These are phyloP conservation scores for Xerocomus tenax DNA, from an alignment of 1,284 basidiomycete genomes.

Conservation along the genomic window DNA sequence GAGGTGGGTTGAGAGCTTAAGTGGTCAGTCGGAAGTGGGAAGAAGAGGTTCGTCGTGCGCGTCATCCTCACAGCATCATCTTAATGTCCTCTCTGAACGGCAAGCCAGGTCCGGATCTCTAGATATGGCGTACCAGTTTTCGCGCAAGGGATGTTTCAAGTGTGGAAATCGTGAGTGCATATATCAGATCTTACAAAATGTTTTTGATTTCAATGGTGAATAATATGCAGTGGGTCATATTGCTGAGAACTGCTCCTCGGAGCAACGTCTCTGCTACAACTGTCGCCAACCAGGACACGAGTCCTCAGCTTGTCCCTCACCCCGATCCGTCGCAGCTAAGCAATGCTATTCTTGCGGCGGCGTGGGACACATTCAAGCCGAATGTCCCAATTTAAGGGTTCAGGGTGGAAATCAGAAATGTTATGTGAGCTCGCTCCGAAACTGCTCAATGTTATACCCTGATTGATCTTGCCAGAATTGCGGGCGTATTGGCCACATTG, in stretches of 20 bases:
- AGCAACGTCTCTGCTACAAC: conserved; percentile 85
- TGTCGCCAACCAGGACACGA: conserved; percentile 87
- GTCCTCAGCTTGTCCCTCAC: conserved; percentile 78
- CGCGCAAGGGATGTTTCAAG: conserved; percentile 80
- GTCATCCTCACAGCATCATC: conserved; percentile 1
- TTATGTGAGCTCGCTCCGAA: conserved; percentile 50
- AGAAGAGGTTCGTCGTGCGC: conserved; percentile 30
- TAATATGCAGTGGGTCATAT: conserved; percentile 71
- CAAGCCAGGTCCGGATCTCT: conserved; percentile 24
- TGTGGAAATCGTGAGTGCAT: conserved; percentile 66
- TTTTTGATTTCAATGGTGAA: conserved; percentile 17
- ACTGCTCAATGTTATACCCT: conserved; percentile 4
- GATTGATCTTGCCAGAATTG: conserved; percentile 47
- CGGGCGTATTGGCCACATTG: conserved; percentile 73
- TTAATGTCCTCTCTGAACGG: conserved; percentile 14
- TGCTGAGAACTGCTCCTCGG: conserved; percentile 81
- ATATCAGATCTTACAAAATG: conserved; percentile 9
- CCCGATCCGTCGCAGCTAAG: conserved; percentile 54
- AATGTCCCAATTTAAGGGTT: conserved; percentile 76
- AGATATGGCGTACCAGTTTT: conserved; percentile 69
- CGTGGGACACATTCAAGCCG: conserved; percentile 69
- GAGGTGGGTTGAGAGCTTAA: conserved; percentile 39
- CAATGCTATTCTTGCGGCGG: conserved; percentile 67
- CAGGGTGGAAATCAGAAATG: conserved; percentile 67
- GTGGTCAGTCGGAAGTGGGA: conserved; percentile 41